phyloP scores from a whole-genome alignment of 2,329 filamentous ascomycete species.

The Dactylellina haptotyla region DNA sequence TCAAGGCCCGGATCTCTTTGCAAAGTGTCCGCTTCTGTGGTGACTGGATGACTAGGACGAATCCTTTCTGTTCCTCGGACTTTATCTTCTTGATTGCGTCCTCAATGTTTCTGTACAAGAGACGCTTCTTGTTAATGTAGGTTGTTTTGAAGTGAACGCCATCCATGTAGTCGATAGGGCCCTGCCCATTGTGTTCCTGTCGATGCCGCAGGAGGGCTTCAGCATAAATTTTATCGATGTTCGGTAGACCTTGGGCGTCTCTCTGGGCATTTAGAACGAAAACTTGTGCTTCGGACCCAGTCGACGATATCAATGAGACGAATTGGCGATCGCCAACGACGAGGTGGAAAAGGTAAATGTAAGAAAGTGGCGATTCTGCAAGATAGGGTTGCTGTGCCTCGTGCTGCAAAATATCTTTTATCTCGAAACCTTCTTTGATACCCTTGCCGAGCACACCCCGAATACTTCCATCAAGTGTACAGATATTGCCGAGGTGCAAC shows the following conservation, averaged over 20 bases:
- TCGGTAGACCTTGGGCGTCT: conserved; percentile 86
- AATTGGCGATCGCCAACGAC: conserved; percentile 89
- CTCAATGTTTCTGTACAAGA: conserved; percentile 85
- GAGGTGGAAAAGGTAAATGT: conserved; percentile 93
- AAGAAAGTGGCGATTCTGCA: conserved; percentile 76
- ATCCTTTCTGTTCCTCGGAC: conserved; percentile 81
- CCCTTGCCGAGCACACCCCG: conserved; percentile 91
- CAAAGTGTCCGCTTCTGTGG: conserved; percentile 81
- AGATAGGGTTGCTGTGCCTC: conserved; percentile 74
- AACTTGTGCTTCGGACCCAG: conserved; percentile 80
- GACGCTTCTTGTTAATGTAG: conserved; percentile 87
- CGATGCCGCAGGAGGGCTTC: conserved; percentile 75
- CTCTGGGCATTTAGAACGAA: conserved; percentile 85
- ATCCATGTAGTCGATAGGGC: conserved; percentile 83
- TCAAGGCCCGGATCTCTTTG: conserved; percentile 84
- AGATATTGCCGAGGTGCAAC: conserved; percentile 87
- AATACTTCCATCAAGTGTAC: conserved; percentile 91
- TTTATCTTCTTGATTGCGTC: conserved; percentile 90
- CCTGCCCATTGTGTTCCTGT: conserved; percentile 74
- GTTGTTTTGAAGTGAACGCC: conserved; percentile 84
- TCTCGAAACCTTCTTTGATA: conserved; percentile 90
- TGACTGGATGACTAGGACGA: conserved; percentile 89
- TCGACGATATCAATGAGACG: conserved; percentile 90
- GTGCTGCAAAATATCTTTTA: conserved; percentile 70
- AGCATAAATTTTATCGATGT: conserved; percentile 85